Evolutionary conservation across 176 grass and related monocot species (phyloP).

Genomic region (Zea luxurians): DNA sequence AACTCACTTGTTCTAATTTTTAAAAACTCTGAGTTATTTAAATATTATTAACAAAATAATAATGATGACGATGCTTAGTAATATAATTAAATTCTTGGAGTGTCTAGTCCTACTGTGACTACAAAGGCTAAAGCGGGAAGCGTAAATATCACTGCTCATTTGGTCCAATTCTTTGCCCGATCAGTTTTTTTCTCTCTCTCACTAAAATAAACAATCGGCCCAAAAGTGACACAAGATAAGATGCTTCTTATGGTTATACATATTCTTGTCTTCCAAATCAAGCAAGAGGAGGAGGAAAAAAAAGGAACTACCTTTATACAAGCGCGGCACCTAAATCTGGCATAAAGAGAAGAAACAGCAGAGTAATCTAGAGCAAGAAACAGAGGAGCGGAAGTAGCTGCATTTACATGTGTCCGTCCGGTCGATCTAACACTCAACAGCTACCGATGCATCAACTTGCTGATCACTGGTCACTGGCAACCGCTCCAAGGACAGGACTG

Average conservation of each 20-base stretch:
- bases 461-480: background rate
- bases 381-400: background rate
- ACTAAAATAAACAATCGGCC: background rate
- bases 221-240: conserved; percentile 34
- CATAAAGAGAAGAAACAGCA: background rate
- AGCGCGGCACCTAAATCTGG: conserved; percentile 31
- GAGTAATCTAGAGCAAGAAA: too few relatives aligned
- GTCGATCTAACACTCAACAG: conserved; percentile 5
- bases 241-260: conserved; percentile 55
- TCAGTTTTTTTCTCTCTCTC: conserved; percentile 34
- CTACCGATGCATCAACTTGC: too few relatives aligned
- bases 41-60: too few relatives aligned
- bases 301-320: conserved; percentile 35
- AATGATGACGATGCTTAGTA: too few relatives aligned
- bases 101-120: too few relatives aligned
- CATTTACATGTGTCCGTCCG: conserved; percentile 36
- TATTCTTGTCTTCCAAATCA: conserved; percentile 59
- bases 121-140: background rate
- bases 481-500: background rate
- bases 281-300: conserved; percentile 24
- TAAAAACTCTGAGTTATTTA: too few relatives aligned
- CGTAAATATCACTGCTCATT: conserved; percentile 20
- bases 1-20: too few relatives aligned
- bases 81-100: too few relatives aligned
- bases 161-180: conserved; percentile 21